Evolutionary conservation across 2,329 filamentous ascomycete species (phyloP).

Genomic region (Fusarium torreyae): DNA sequence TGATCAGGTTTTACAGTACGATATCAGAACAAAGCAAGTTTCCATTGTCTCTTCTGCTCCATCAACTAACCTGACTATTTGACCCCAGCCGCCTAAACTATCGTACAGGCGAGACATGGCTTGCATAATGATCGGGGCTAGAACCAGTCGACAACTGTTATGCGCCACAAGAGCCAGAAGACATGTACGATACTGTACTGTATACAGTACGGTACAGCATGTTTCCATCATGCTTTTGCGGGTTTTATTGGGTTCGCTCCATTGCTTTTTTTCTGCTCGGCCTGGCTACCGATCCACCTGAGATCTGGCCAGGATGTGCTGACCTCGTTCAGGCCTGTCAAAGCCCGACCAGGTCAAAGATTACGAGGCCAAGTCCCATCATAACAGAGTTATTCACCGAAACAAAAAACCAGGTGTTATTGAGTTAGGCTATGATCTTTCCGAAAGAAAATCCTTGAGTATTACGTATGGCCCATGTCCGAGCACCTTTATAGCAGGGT

Average conservation of each 20-base stretch:
- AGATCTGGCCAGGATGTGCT: conserved; percentile 45
- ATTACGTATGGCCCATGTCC: conserved; percentile 43
- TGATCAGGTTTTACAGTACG: conserved; percentile 1
- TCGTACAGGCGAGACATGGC: conserved; percentile 45
- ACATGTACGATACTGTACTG: conserved; percentile 15
- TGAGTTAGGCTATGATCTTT: conserved; percentile 29
- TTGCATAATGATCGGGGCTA: conserved; percentile 42
- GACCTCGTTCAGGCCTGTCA: conserved; percentile 27
- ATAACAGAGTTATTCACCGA: conserved; percentile 30
- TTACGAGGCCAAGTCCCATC: conserved; percentile 28
- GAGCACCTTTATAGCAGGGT: conserved; percentile 20
- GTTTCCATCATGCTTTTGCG: conserved; percentile 20
- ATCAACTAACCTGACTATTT: conserved; percentile 5
- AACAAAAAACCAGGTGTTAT: conserved; percentile 13
- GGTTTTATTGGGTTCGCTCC: conserved; percentile 15
- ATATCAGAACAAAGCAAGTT: conserved; percentile 24
- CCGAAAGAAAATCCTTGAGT: conserved; percentile 19
- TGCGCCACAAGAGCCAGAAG: conserved; percentile 36
- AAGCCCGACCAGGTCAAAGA: conserved; percentile 25
- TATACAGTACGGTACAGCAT: conserved; percentile 26
- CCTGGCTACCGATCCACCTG: conserved; percentile 30
- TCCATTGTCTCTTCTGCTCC: conserved; percentile 10
- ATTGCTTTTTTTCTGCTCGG: conserved; percentile 23
- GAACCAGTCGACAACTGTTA: conserved; percentile 33
- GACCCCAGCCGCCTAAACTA: conserved; percentile 19